Evolutionary conservation across 225 moss, liverwort and hornwort species (phyloP), one percentile per base, ranked within the genome.

Genomic region (Polytrichum commune): DNA sequence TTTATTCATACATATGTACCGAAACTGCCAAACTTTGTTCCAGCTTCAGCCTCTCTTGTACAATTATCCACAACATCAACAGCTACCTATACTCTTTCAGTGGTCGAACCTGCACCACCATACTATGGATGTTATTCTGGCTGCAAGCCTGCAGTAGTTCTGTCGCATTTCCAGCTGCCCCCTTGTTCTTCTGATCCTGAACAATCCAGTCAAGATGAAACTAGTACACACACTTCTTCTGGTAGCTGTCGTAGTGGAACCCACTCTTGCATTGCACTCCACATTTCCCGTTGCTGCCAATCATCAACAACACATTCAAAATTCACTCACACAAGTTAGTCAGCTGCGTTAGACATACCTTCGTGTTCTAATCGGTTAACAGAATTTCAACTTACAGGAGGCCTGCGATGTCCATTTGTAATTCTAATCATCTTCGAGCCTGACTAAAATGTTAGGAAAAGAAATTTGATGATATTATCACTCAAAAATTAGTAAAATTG

Each of bases 241-340:
- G 57, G 20, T 19, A 57, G 57, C 57, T 57, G 19, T 57, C 22
- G 57, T 57, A 57, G 1, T 19, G 19, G 20, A 19, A 57, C 22
- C 57, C 57, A 57, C 57, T 57, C 57, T 57, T 57, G 57, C 57
- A 57, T 57, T 57, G 57, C 57, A 57, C 20, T 22, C 57, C 57
- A 22, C 57, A 57, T 20, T 5, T 5, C 5, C 57, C 57, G 5
- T 57, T 57, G 20, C 20, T 57, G 57, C 57, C 19, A 7, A 57
- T 57, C 57, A 57, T 57, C 57, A 57, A 57, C 19, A 19, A 1
- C 19, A 19, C 19, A 57, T 57, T 19, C 19, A 32, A 32, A 32
- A 32, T 32, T 1, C 32, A 32, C 7, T 32, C 7, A 32, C 32
- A 9, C 57, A 57, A 57, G 57, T 57, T 57, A 57, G 57, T 57